Conservation (phyloP, 2,329 filamentous ascomycete species). For the Fusarium chuoi region DNA sequence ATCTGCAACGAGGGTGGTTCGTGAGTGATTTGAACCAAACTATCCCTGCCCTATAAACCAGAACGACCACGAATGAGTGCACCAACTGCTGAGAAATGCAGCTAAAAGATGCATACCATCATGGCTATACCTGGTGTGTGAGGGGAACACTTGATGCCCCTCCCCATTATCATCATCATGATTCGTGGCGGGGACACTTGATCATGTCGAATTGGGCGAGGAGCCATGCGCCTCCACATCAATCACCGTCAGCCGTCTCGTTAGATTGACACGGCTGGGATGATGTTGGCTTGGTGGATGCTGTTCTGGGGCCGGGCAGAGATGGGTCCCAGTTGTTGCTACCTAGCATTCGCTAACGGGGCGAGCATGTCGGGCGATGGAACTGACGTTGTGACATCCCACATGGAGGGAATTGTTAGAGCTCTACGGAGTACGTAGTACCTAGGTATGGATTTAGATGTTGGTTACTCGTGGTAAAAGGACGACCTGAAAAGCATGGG, state of each 20-base stretch:
- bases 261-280: slow-evolving; percentile 8
- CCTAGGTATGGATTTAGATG: neutral
- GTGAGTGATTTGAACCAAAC: slow-evolving; percentile 1
- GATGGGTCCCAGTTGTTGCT: slow-evolving; percentile 25
- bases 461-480: neutral
- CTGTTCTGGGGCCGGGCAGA: slow-evolving; percentile 19
- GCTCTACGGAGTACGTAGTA: too few species aligned
- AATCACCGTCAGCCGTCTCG: slow-evolving; percentile 10
- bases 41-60: slow-evolving; percentile 16
- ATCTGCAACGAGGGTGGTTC: slow-evolving; percentile 1
- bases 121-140: slow-evolving; percentile 16
- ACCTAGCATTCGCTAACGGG: slow-evolving; percentile 35
- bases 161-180: slow-evolving; percentile 10
- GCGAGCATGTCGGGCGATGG: slow-evolving; percentile 34
- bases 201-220: slow-evolving; percentile 15
- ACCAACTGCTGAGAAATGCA: slow-evolving; percentile 28
- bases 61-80: slow-evolving; percentile 3
- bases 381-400: slow-evolving; percentile 35
- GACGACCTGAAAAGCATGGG: neutral
- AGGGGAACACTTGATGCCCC: slow-evolving; percentile 15
- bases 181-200: slow-evolving; percentile 17
- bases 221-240: slow-evolving; percentile 23
- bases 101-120: slow-evolving; percentile 40
- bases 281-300: slow-evolving; percentile 31
- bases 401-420: slow-evolving; percentile 19